These are phyloP conservation scores for Neopestalotiopsis clavispora DNA, from an alignment of 2,329 filamentous ascomycete genomes.

Conservation along the genomic window DNA sequence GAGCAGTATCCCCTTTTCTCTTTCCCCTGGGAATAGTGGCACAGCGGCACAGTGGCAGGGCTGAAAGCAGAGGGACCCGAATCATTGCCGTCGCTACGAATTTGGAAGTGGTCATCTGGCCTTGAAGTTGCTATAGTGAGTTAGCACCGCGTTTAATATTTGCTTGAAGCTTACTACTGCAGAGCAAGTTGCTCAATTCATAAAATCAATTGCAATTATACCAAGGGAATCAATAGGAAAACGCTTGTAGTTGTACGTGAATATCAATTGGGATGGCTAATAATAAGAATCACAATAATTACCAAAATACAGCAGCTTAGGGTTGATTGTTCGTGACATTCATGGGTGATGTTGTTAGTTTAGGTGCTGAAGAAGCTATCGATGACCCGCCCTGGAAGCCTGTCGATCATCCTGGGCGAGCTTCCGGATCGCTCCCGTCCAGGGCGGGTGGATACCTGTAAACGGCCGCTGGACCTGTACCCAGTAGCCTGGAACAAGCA, in stretches of 20 bases:
- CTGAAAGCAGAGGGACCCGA: not conserved
- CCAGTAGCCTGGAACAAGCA: not conserved
- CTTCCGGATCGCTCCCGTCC: not conserved
- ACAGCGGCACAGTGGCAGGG: not conserved
- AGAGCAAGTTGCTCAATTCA: not conserved
- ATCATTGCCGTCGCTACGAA: conserved; percentile 1
- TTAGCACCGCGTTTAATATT: not conserved
- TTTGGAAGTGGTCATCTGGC: not conserved
- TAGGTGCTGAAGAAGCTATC: not conserved
- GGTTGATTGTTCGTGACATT: not conserved
- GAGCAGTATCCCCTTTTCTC: not conserved
- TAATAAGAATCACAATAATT: too few relatives aligned
- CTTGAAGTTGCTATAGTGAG: not conserved
- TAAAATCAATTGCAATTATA: not conserved
- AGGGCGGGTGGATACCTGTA: not conserved
- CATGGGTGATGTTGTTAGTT: not conserved
- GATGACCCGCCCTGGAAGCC: not conserved
- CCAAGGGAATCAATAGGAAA: too few relatives aligned
- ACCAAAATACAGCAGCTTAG: not conserved
- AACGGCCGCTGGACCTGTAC: not conserved
- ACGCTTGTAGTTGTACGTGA: too few relatives aligned
- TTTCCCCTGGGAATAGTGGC: not conserved
- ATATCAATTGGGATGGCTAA: too few relatives aligned
- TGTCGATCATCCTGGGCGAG: not conserved
- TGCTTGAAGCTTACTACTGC: not conserved